phyloP scores from a whole-genome alignment of 371 early-diverging fungal genomes.

The Circinella minor region DNA sequence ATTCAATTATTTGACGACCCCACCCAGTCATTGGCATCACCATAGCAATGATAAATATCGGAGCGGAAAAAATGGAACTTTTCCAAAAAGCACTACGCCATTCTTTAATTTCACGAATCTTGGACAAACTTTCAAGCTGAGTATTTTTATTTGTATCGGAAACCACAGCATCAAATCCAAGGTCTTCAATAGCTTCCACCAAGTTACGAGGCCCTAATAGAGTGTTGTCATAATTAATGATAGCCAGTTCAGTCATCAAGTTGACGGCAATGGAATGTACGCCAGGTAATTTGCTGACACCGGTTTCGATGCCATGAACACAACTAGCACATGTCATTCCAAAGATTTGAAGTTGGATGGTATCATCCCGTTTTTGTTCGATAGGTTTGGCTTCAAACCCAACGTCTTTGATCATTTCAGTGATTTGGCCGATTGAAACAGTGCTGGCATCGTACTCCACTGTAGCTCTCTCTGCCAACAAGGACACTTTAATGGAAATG shows the following conservation, averaged over 20 bases:
- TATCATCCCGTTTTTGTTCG: constrained; percentile 32
- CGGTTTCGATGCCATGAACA: constrained; percentile 76
- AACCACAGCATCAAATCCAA: constrained; percentile 89
- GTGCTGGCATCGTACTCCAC: constrained; percentile 65
- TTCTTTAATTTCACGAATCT: constrained; percentile 84
- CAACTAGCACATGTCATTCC: constrained; percentile 93
- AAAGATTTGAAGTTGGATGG: constrained; percentile 75
- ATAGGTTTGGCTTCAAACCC: constrained; percentile 83
- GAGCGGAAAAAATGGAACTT: constrained; percentile 75
- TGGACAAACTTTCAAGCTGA: constrained; percentile 89
- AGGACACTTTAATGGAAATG: constrained; percentile 60
- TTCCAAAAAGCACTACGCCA: constrained; percentile 75
- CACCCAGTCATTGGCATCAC: constrained; percentile 71
- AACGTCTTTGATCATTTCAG: constrained; percentile 69
- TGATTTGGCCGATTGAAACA: constrained; percentile 46
- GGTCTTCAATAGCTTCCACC: constrained; percentile 75
- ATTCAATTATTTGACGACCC: constrained; percentile 36
- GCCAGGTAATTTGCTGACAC: constrained; percentile 62
- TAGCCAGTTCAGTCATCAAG: constrained; percentile 74
- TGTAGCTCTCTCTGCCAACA: constrained; percentile 85
- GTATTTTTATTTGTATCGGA: constrained; percentile 59
- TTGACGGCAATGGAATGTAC: constrained; percentile 74
- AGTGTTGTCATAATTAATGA: constrained; percentile 67
- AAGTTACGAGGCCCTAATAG: constrained; percentile 79
- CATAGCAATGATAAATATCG: constrained; percentile 88